A percentile compares a stretch with the other conserved stretches of the same genome.
These are phyloP conservation scores for Sphagnum fallax DNA, from an alignment of 228 moss, liverwort and hornwort genomes.

Conservation along the genomic window DNA sequence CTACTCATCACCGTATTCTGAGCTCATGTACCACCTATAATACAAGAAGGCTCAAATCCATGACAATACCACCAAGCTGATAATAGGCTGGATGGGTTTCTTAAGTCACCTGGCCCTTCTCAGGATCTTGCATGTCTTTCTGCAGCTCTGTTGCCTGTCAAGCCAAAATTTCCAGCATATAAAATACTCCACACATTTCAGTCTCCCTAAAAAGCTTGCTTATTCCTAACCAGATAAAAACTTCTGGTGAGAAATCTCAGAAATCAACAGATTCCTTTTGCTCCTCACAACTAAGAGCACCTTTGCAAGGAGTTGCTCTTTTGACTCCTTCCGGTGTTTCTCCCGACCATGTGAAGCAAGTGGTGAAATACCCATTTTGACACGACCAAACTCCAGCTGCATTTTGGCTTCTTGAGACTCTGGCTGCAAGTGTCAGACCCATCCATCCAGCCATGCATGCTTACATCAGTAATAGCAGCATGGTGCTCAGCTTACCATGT, in stretches of 20 bases:
- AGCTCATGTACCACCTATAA: too few relatives aligned
- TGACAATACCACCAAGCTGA: too few relatives aligned
- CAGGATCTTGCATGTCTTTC: constrained; percentile 83
- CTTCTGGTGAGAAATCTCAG: neutral
- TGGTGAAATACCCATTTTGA: constrained; percentile 79
- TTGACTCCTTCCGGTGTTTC: constrained; percentile 65
- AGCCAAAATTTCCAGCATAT: neutral
- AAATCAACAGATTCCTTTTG: too few relatives aligned
- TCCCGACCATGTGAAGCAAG: constrained; percentile 19
- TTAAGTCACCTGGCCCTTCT: constrained; percentile 69
- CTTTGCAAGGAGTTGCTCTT: constrained; percentile 80
- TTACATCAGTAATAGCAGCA: neutral
- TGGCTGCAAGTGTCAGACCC: constrained; percentile 24
- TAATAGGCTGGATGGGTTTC: too few relatives aligned
- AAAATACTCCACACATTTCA: neutral
- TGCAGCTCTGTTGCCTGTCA: constrained; percentile 76
- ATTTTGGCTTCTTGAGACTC: constrained; percentile 29
- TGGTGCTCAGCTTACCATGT: neutral
- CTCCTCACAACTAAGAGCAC: constrained; percentile 13
- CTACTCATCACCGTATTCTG: too few relatives aligned
- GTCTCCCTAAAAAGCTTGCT: neutral
- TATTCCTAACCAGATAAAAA: neutral
- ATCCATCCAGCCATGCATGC: too few relatives aligned
- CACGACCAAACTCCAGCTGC: constrained; percentile 72
- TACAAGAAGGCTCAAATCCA: neutral